Percentiles rank a stretch among this genome's conserved stretches.
phyloP scores from a whole-genome alignment of 2,329 filamentous ascomycete species.

The Fusarium devonianum region DNA sequence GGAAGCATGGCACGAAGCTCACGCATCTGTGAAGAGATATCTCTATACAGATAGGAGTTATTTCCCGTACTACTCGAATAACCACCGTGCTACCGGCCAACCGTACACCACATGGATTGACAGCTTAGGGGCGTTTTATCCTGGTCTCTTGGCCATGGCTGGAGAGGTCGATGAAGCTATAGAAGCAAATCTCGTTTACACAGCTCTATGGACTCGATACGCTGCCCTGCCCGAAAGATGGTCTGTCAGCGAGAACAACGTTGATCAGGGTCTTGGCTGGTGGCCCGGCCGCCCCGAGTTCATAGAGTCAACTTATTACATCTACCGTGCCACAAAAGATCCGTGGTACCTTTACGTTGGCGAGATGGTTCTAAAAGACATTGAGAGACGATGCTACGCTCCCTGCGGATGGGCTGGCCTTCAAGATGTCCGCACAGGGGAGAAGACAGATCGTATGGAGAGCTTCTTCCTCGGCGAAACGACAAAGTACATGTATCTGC shows the following conservation, averaged over 20 bases:
- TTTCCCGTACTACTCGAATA: slow-evolving; percentile 92
- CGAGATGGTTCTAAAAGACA: slow-evolving; percentile 92
- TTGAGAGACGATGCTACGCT: slow-evolving; percentile 87
- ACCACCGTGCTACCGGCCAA: slow-evolving; percentile 86
- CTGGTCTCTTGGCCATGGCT: slow-evolving; percentile 83
- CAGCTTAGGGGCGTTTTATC: slow-evolving; percentile 94
- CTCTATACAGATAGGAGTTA: slow-evolving; percentile 80
- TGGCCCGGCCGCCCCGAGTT: slow-evolving; percentile 97
- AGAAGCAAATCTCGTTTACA: slow-evolving; percentile 87
- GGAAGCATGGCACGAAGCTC: slow-evolving; percentile 82
- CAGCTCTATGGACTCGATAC: slow-evolving; percentile 93
- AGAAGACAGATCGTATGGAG: slow-evolving; percentile 95
- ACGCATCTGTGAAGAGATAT: slow-evolving; percentile 87
- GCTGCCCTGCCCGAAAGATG: slow-evolving; percentile 93
- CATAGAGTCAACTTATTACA: slow-evolving; percentile 93
- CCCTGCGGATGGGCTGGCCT: slow-evolving; percentile 93
- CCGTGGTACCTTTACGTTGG: slow-evolving; percentile 96
- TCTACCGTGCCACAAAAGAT: slow-evolving; percentile 93
- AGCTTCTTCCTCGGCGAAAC: slow-evolving; percentile 98
- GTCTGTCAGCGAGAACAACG: slow-evolving; percentile 82
- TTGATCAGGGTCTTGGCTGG: slow-evolving; percentile 89
- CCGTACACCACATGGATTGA: slow-evolving; percentile 94
- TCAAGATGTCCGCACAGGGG: slow-evolving; percentile 80
- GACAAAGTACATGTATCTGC: slow-evolving; percentile 90
- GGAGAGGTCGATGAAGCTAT: slow-evolving; percentile 92